These are phyloP conservation scores for Meyerozyma elateridarum DNA, from an alignment of 1,139 yeast genomes.

Conservation along the genomic window DNA sequence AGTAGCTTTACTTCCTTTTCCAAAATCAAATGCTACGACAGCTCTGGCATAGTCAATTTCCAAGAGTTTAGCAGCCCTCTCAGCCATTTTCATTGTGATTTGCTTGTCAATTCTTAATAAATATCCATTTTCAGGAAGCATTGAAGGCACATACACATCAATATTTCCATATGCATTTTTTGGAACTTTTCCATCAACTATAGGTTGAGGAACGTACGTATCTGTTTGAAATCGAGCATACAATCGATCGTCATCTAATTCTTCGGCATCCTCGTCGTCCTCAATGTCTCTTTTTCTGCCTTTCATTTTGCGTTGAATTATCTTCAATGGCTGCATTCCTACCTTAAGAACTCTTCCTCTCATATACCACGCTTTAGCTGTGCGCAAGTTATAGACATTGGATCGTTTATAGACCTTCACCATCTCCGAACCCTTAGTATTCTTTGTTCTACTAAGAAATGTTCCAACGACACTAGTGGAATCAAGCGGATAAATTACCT, in stretches of 20 bases:
- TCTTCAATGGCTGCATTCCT: slow-evolving; percentile 65
- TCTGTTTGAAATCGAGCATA: slow-evolving; percentile 80
- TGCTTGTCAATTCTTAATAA: slow-evolving; percentile 34
- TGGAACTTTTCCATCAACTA: slow-evolving; percentile 59
- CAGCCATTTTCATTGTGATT: slow-evolving; percentile 44
- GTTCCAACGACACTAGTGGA: slow-evolving; percentile 61
- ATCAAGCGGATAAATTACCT: slow-evolving; percentile 65
- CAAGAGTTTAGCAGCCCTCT: slow-evolving; percentile 64
- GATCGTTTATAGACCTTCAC: slow-evolving; percentile 62
- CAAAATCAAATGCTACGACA: slow-evolving; percentile 79
- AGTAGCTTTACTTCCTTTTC: slow-evolving; percentile 39
- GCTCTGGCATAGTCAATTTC: slow-evolving; percentile 84
- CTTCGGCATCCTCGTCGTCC: slow-evolving; percentile 36
- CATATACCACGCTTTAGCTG: slow-evolving; percentile 86
- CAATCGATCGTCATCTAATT: slow-evolving; percentile 45
- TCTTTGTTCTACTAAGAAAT: slow-evolving; percentile 37
- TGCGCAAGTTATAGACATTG: slow-evolving; percentile 57
- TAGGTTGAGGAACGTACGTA: slow-evolving; percentile 60
- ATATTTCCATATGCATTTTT: slow-evolving; percentile 80
- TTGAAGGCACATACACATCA: slow-evolving; percentile 68
- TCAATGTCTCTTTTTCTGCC: slow-evolving; percentile 17
- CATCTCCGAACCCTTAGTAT: slow-evolving; percentile 30
- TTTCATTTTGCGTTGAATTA: too few relatives aligned
- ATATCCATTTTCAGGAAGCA: slow-evolving; percentile 83
- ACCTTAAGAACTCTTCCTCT: slow-evolving; percentile 69